These are phyloP conservation scores for Acer saccharum DNA, from an alignment of 345 rosid species.

Conservation along the genomic window DNA sequence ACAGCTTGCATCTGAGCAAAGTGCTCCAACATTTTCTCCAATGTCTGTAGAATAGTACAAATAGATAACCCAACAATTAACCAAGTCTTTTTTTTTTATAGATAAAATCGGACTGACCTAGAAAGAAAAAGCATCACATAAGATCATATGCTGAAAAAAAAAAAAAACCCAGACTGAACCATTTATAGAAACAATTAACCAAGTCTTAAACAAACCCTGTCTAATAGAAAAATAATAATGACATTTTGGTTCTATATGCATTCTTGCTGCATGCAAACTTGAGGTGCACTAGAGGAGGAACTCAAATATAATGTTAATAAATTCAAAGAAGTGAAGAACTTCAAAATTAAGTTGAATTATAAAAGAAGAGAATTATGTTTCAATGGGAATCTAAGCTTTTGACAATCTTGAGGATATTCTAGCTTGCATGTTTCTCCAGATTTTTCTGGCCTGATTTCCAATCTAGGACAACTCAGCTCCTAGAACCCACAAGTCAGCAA, in stretches of 20 bases:
- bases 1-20: slow-evolving; percentile 68
- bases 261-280: not conserved
- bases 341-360: not conserved
- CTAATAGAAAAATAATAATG: not conserved
- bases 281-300: not conserved
- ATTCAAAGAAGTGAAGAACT: not conserved
- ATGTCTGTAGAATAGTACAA: slow-evolving; percentile 48
- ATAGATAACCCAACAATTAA: slow-evolving; percentile 18
- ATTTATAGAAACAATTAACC: slow-evolving; percentile 4
- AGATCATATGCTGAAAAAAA: no score
- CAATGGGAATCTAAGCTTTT: not conserved
- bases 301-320: not conserved
- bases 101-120: no score
- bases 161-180: no score
- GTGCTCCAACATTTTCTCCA: slow-evolving; percentile 78
- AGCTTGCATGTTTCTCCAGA: not conserved
- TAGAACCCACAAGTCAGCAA: slow-evolving; percentile 3
- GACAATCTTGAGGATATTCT: slow-evolving; percentile 3
- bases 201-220: not conserved
- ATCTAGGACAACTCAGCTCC: not conserved
- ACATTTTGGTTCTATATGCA: not conserved
- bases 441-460: not conserved
- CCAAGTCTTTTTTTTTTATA: not conserved
- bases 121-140: no score
- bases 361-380: not conserved